Evolutionary conservation across 2,329 filamentous ascomycete genomes (phyloP).

Genomic region (Anthostomella pinea): DNA sequence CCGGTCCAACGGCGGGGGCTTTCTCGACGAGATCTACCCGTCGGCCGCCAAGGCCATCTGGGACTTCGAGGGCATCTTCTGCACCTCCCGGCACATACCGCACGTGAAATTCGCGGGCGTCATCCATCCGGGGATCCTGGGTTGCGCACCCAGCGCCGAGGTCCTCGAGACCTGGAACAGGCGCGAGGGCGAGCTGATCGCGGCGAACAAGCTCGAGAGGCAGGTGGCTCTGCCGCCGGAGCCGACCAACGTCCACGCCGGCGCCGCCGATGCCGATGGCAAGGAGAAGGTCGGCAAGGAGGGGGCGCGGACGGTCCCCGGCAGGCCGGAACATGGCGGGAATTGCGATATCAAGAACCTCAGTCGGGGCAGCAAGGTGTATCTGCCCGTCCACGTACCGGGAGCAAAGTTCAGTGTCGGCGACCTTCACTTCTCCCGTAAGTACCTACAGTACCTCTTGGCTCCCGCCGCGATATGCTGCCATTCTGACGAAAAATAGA

Average conservation of each 20-base stretch:
- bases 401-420: slow-evolving; percentile 90
- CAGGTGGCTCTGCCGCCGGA: slow-evolving; percentile 77
- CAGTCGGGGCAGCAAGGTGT: slow-evolving; percentile 75
- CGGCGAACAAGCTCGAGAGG: slow-evolving; percentile 62
- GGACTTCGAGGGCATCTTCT: slow-evolving; percentile 58
- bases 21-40: slow-evolving; percentile 83
- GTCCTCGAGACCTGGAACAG: slow-evolving; percentile 80
- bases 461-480: too few relatives aligned
- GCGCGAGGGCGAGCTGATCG: slow-evolving; percentile 77
- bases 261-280: slow-evolving; percentile 55
- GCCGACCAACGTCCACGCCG: slow-evolving; percentile 69
- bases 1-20: slow-evolving; percentile 80
- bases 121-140: slow-evolving; percentile 89
- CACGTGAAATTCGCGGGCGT: slow-evolving; percentile 84
- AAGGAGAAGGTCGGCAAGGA: slow-evolving; percentile 69
- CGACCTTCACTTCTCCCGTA: slow-evolving; percentile 77
- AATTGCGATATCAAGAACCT: slow-evolving; percentile 93
- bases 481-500: slow-evolving; percentile 40
- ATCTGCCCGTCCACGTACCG: slow-evolving; percentile 79
- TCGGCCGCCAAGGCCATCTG: slow-evolving; percentile 64
- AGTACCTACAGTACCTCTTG: slow-evolving; percentile 19
- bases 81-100: slow-evolving; percentile 81
- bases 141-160: slow-evolving; percentile 78
- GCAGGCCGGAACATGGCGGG: slow-evolving; percentile 81
- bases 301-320: slow-evolving; percentile 81